Evolutionary conservation across 2,329 filamentous ascomycete genomes (phyloP).

Genomic region (Pseudogymnoascus sp.): DNA sequence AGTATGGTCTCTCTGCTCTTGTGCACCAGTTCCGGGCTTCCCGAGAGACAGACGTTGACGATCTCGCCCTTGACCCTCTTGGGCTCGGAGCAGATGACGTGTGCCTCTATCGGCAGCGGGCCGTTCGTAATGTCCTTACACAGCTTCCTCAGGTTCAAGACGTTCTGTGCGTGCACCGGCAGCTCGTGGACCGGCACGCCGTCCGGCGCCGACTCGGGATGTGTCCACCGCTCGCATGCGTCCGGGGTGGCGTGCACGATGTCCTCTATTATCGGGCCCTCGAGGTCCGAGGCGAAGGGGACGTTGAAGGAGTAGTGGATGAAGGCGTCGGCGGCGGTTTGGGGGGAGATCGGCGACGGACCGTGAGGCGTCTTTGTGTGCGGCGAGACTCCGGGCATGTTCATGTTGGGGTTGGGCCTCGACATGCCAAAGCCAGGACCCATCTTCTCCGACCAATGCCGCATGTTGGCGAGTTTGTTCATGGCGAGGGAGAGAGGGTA

Average conservation of each 20-base stretch:
- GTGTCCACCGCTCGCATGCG: slow-evolving; percentile 86
- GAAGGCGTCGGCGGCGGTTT: slow-evolving; percentile 63
- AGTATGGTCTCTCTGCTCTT: slow-evolving; percentile 83
- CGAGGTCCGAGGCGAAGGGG: slow-evolving; percentile 85
- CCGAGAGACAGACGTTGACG: slow-evolving; percentile 86
- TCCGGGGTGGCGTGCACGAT: slow-evolving; percentile 86
- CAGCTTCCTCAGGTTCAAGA: slow-evolving; percentile 67
- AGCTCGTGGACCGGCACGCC: slow-evolving; percentile 79
- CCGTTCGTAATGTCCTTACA: slow-evolving; percentile 74
- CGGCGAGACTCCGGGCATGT: background rate
- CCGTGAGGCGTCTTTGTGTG: slow-evolving; percentile 37
- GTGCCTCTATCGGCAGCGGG: slow-evolving; percentile 67
- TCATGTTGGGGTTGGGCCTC: slow-evolving; percentile 32
- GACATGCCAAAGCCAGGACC: slow-evolving; percentile 59
- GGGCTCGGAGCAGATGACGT: slow-evolving; percentile 73
- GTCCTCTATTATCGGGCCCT: slow-evolving; percentile 88
- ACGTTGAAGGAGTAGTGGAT: slow-evolving; percentile 97
- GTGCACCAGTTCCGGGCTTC: slow-evolving; percentile 77
- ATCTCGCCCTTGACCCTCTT: slow-evolving; percentile 61
- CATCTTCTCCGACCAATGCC: slow-evolving; percentile 65
- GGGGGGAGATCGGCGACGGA: slow-evolving; percentile 53
- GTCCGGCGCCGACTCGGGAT: slow-evolving; percentile 78
- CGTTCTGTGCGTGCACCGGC: slow-evolving; percentile 83
- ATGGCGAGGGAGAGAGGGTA: slow-evolving; percentile 37
- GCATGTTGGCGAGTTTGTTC: slow-evolving; percentile 66